Evolutionary conservation across 148 eudicot genomes (phyloP), one percentile per base, ranked within the genome.

Genomic region (Simmondsia chinensis): DNA sequence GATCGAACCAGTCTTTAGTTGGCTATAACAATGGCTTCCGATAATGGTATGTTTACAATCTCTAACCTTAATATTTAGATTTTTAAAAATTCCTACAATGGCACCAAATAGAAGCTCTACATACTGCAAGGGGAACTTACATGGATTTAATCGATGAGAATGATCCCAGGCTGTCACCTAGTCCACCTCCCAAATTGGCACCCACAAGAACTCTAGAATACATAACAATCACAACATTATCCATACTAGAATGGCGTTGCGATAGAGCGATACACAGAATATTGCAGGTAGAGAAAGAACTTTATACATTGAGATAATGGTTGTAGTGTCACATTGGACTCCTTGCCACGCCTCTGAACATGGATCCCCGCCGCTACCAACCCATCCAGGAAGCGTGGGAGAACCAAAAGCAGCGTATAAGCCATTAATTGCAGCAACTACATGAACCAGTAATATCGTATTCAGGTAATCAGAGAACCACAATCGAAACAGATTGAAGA

Each of bases 331-430:
- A 64, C 96, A 88, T 18, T 0, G 23, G 41, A 88, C 79, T 20
- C 96, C 96, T 80, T 88, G 96, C 96, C 96, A 88, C 39, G 60
- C 46, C 9, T 68, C 91, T 20, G 50, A 63, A 43, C 96, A 88
- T 6, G 96, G 96, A 73, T 88, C 96, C 51, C 94, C 96, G 12
- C 67, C 94, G 31, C 37, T 50, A 5, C 83, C 52, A 52, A 69
- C 70, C 96, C 96, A 88, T 46, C 83, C 86, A 22, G 96, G 86
- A 54, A 88, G 65, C 8, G 52, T 15, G 25, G 96, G 96, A n/a
- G 64, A 68, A 54, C 91, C 91, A 56, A 88, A 60, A 20, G 94
- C 72, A 54, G 66, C 77, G 63, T 77, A 75, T 48, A 88, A 73
- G 45, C 53, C 62, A 58, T 80, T 83, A 12, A 88, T 88, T 25